These are phyloP conservation scores for Hypoxylon rickii DNA, from an alignment of 495 filamentous ascomycete species.

Conservation along the genomic window DNA sequence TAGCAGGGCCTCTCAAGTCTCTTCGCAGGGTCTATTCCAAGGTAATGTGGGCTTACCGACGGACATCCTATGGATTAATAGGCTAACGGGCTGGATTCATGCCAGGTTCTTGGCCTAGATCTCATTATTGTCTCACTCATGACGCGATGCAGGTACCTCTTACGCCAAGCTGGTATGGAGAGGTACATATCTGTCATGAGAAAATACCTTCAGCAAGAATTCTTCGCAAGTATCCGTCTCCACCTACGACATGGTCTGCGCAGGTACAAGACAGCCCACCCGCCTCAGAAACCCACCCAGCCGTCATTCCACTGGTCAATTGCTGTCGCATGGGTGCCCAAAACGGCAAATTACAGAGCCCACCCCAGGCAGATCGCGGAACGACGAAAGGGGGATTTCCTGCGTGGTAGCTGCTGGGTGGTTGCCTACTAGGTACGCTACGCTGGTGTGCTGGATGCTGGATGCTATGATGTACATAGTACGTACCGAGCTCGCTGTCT, in stretches of 20 bases:
- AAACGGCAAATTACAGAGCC: constrained; percentile 32
- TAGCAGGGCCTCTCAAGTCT: constrained; percentile 12
- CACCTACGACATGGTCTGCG: too few species aligned
- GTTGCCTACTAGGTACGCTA: too few species aligned
- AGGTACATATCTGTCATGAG: constrained; percentile 17
- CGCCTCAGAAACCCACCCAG: constrained; percentile 8
- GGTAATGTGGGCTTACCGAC: too few species aligned
- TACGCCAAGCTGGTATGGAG: background rate
- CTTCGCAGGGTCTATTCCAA: constrained; percentile 15
- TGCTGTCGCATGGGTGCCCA: constrained; percentile 3
- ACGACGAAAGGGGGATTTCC: constrained; percentile 7
- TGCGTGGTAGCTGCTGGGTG: too few species aligned
- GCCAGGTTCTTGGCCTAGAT: constrained; percentile 25
- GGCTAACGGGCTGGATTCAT: constrained; percentile 5
- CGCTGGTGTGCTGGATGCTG: too few species aligned
- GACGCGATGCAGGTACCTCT: constrained; percentile 14
- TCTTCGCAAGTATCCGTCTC: constrained; percentile 10
- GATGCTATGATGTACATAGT: too few species aligned
- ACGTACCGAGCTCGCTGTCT: too few species aligned
- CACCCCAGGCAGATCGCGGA: background rate
- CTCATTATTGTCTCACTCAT: constrained; percentile 15
- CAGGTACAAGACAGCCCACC: constrained; percentile 20
- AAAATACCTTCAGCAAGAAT: constrained; percentile 12
- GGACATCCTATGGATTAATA: background rate
- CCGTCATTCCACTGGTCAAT: constrained; percentile 15